Evolutionary conservation across 2,329 filamentous ascomycete genomes (phyloP), one percentile per base, ranked within the genome.

Genomic region (Diaporthe destruens): DNA sequence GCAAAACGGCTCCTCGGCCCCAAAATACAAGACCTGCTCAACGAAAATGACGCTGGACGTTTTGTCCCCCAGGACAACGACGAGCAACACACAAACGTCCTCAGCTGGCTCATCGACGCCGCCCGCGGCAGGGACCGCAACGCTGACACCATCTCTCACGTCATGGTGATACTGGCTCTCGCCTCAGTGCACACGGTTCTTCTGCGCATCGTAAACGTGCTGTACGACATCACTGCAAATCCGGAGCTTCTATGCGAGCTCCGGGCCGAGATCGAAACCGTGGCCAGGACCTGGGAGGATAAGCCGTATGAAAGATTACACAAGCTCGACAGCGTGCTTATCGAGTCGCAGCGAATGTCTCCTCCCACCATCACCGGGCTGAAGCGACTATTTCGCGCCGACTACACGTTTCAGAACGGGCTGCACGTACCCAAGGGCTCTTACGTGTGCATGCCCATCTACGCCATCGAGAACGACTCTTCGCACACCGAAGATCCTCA

Each of bases 401-500:
- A 16, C 14, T 42, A 57, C 32, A 57, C 55, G 0, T 57, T 57
- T 34, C 25, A 57, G 32, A 53, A 67, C 39, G 69, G 69, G 12
- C 11, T 49, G 20, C 57, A 66, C 49, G 39, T 75, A 18, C 73
- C 72, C 42, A 56, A 34, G 34, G 73, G 72, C 29, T 69, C 75
- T 4, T 65, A 72, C 1, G 55, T 57, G 20, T 57, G 55, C 32
- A 74, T 77, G 42, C 71, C 78, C 2, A 70, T 72, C 1, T 68
- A 71, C 12, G 73, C 32, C 67, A 82, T 63, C 44, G 70, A 74
- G 80, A 80, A 76, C 53, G 80, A 83, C 59, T 76, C 79, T 36
- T 61, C 56, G 8, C 59, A 80, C 65, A 80, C 80, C 39, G 73
- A 77, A 0, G 56, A 80, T 47, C 78, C 81, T 2, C 72, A 76